Evolutionary conservation across 108 stramenopile species (phyloP), one percentile per base, ranked within the genome.

Genomic region (Cyclostephanos tholiformis): DNA sequence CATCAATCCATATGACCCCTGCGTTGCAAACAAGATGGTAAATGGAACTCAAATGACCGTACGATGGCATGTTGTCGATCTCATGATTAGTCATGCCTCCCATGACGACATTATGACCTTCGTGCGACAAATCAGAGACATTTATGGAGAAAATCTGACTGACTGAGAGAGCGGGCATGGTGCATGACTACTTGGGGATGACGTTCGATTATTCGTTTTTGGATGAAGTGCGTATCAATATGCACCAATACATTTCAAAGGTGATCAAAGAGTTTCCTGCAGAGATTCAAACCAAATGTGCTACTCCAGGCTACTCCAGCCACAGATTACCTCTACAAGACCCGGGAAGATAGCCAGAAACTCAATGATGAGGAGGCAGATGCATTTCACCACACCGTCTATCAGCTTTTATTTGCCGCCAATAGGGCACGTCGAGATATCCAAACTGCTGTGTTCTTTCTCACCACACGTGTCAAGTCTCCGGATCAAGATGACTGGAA

Each of bases 1-100:
- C 25, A n/a, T 70, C 50, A 79, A 79, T 41, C 69, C 69, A 20
- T 77, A 77, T 32, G 69, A 77, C 56, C 60, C 65, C 4, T 77
- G 76, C 38, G 69, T 79, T 26, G 59, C 64, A n/a, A 72, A 79
- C 71, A 67, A 57, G 17, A 32, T 57, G 38, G 67, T 73, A 5
- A 32, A 77, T 52, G 76, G 77, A 19, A 30, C 66, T 3, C 79
- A 74, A 43, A 51, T 61, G 17, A 80, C 79, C 0, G 48, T 80
- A 19, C 32, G 17, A 4, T 76, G 76, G 76, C 53, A 76, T 38
- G 76, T 76, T 6, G 60, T 67, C 20, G 74, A 75, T 36, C 19
- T 58, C 19, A 67, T 56, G 38, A 68, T 75, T 17, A 41, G 16
- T 1, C 67, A 69, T 30, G 29, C 26, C 8, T 17, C 6, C 17